Evolutionary conservation across 208 protist species (phyloP).

Genomic region (Crithidia sp.): DNA sequence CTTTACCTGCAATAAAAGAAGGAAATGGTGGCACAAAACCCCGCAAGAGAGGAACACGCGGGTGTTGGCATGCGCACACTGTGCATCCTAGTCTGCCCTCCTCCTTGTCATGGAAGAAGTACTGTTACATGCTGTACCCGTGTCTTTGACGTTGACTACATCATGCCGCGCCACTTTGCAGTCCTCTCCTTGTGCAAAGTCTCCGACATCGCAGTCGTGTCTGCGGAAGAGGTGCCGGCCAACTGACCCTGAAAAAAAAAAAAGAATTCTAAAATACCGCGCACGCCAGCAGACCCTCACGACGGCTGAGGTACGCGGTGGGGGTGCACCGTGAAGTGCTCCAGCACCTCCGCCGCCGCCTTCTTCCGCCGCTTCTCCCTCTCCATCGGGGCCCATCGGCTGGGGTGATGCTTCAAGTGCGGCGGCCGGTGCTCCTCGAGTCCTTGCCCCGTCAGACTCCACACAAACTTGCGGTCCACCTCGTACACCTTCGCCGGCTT

Average conservation of each 20-base stretch:
- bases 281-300: background rate
- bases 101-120: no score
- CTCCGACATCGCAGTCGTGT: no score
- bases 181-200: no score
- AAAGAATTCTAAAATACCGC: background rate
- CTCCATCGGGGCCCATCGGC: constrained; percentile 61
- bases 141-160: no score
- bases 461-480: constrained; percentile 49
- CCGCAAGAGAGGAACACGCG: no score
- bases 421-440: constrained; percentile 54
- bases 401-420: constrained; percentile 64
- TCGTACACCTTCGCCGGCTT: constrained; percentile 73
- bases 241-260: constrained; percentile 5
- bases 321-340: constrained; percentile 66
- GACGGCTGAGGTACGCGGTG: constrained; percentile 32
- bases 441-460: constrained; percentile 31
- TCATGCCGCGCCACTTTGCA: no score
- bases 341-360: constrained; percentile 43
- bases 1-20: no score
- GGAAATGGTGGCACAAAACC: no score
- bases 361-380: constrained; percentile 13
- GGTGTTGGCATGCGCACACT: no score
- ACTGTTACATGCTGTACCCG: no score
- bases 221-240: no score
- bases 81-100: no score